Conservation (phyloP, 345 rosid genomes). For the Eutrema heterophyllum region DNA sequence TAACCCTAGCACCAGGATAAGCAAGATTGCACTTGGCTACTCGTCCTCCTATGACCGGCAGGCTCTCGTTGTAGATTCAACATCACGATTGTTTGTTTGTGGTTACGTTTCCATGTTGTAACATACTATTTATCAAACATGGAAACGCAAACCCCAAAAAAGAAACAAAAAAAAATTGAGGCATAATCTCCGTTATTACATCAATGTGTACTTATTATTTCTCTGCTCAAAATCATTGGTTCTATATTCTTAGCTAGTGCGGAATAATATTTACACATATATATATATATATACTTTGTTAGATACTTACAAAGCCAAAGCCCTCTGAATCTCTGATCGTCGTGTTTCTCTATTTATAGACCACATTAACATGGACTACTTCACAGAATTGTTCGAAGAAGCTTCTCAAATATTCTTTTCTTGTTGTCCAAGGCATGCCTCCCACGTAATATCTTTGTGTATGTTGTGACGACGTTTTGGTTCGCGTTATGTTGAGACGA, state of each 20-base stretch:
- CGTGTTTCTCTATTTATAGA: constrained; percentile 27
- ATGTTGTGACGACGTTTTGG: neutral
- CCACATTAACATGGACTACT: constrained; percentile 36
- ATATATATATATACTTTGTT: too few species aligned
- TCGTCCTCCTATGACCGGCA: constrained; percentile 64
- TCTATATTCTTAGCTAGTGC: too few species aligned
- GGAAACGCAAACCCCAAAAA: neutral
- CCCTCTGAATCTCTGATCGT: constrained; percentile 34
- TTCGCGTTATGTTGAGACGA: neutral
- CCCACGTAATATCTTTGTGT: neutral
- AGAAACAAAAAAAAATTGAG: too few species aligned
- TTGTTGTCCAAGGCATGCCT: neutral
- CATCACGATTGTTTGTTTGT: constrained; percentile 21
- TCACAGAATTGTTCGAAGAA: constrained; percentile 40
- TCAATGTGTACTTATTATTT: too few species aligned
- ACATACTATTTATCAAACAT: neutral
- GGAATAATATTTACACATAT: too few species aligned
- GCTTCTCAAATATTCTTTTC: neutral
- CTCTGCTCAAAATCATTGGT: too few species aligned
- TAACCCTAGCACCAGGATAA: constrained; percentile 9
- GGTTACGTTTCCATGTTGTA: neutral
- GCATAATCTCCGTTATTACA: too few species aligned
- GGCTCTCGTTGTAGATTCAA: constrained; percentile 54
- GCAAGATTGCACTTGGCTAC: constrained; percentile 64
- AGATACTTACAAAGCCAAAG: constrained; percentile 29